Percentiles rank a stretch among this genome's conserved stretches.
Evolutionary conservation across 495 filamentous ascomycete species (phyloP).

Genomic region (Talaromyces adpressus): DNA sequence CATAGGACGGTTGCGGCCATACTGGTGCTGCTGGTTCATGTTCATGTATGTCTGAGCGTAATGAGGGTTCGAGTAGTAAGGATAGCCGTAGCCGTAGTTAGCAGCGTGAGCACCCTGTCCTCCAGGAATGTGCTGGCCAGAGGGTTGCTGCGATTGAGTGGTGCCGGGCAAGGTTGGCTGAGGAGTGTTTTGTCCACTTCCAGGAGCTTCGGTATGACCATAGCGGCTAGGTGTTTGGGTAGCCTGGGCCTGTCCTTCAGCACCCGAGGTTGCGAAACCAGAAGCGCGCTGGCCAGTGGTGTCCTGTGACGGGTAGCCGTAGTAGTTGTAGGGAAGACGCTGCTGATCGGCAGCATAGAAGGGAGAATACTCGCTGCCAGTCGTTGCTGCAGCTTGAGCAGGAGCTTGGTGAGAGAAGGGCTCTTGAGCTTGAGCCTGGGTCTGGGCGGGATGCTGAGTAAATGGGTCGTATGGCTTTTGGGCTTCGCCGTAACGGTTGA

Average conservation of each 20-base stretch:
- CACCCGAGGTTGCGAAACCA: constrained; percentile 62
- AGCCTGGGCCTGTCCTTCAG: constrained; percentile 68
- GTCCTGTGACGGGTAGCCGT: constrained; percentile 75
- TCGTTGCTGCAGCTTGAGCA: constrained; percentile 46
- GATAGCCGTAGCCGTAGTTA: constrained; percentile 61
- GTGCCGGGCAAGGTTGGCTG: constrained; percentile 69
- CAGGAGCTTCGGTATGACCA: constrained; percentile 65
- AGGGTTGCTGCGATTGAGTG: constrained; percentile 49
- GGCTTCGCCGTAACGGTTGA: constrained; percentile 62
- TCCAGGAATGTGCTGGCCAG: constrained; percentile 56
- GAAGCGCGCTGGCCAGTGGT: constrained; percentile 58
- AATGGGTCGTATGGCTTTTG: constrained; percentile 90
- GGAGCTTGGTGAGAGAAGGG: constrained; percentile 52
- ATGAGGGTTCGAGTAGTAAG: constrained; percentile 77
- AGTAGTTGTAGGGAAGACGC: constrained; percentile 74
- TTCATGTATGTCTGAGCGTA: constrained; percentile 69
- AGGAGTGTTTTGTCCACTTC: constrained; percentile 81
- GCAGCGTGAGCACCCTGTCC: constrained; percentile 42
- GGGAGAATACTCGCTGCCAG: constrained; percentile 71
- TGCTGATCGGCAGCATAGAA: constrained; percentile 85
- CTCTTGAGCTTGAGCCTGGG: constrained; percentile 56
- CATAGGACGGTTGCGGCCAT: constrained; percentile 46
- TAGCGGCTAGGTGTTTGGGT: constrained; percentile 62
- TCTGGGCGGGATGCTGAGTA: constrained; percentile 64
- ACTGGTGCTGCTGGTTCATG: constrained; percentile 49